A percentile compares a stretch with the other conserved stretches of the same genome.
phyloP scores from a whole-genome alignment of 441 rosid genomes.

The Jatropha multifida region DNA sequence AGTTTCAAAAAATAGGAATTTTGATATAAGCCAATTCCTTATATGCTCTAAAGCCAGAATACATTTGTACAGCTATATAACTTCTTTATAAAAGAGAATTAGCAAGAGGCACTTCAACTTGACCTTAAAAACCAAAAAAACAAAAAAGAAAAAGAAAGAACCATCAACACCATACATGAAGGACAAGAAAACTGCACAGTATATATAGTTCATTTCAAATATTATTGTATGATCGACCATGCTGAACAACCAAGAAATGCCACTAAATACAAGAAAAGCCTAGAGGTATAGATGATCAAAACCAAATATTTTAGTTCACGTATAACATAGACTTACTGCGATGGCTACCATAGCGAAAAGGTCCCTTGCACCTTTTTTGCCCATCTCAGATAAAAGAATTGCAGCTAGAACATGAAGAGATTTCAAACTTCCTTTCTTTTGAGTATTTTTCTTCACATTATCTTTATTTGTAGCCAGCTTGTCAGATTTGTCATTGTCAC shows the following conservation, averaged over 20 bases:
- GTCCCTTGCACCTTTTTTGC: conserved; percentile 83
- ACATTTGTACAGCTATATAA: not conserved
- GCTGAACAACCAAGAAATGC: not conserved
- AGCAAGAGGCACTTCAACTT: not conserved
- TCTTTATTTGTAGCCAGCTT: conserved; percentile 33
- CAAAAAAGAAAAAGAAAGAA: not conserved
- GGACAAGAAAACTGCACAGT: not conserved
- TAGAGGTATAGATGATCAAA: not conserved
- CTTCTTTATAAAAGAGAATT: not conserved
- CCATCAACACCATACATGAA: not conserved
- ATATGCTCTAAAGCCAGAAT: not conserved
- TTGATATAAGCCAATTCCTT: not conserved
- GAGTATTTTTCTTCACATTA: conserved; percentile 38
- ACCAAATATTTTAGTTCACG: not conserved
- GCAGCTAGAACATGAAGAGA: conserved; percentile 79
- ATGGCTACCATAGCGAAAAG: conserved; percentile 75
- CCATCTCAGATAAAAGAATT: conserved; percentile 88
- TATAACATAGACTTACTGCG: conserved; percentile 62
- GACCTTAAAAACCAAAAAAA: not conserved
- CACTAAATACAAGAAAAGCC: not conserved
- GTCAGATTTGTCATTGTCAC: conserved; percentile 41
- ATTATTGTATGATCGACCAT: not conserved
- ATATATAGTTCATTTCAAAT: not conserved
- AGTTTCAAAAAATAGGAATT: not conserved
- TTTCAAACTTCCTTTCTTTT: conserved; percentile 73